Percentiles rank a stretch among this genome's conserved stretches.
Evolutionary conservation across 371 early-diverging fungal species (phyloP).

Genomic region (Dichotomocladium elegans): DNA sequence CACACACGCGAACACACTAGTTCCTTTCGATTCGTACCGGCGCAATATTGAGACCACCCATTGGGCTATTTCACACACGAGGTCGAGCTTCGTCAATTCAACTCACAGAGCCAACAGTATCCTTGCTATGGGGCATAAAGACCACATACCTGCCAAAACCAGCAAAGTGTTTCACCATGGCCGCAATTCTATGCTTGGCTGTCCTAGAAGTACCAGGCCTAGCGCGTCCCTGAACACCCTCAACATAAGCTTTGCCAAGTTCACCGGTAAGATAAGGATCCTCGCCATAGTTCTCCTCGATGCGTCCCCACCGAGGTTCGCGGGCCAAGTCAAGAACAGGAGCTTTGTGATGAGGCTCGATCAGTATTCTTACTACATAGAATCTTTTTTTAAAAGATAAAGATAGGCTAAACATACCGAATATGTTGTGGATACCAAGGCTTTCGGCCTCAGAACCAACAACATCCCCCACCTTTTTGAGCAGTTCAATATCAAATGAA

Average conservation of each 20-base stretch:
- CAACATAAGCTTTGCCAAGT: conserved; percentile 15
- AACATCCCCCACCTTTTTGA: conserved; percentile 10
- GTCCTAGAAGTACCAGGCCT: conserved; percentile 2
- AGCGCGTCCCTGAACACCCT: conserved; percentile 9
- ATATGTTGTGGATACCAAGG: conserved; percentile 14
- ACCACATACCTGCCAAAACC: conserved; percentile 13
- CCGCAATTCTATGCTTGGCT: conserved; percentile 11
- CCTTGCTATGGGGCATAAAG: too few relatives aligned
- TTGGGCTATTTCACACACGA: too few relatives aligned
- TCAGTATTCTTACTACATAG: neutral
- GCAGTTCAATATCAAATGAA: conserved; percentile 12
- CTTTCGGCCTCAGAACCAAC: conserved; percentile 13
- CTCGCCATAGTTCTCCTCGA: conserved; percentile 21
- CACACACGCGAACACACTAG: too few relatives aligned
- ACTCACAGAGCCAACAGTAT: too few relatives aligned
- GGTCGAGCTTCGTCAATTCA: too few relatives aligned
- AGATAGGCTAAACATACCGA: conserved; percentile 4
- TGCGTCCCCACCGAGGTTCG: conserved; percentile 19
- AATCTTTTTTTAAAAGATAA: neutral
- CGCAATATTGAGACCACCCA: conserved; percentile 16
- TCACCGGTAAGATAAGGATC: conserved; percentile 18
- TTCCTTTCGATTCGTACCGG: too few relatives aligned
- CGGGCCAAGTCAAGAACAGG: conserved; percentile 19
- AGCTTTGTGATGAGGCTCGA: neutral
- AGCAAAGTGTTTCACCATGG: conserved; percentile 20